These are phyloP conservation scores for Curvularia eragrostidis DNA, from an alignment of 2,329 filamentous ascomycete genomes.

Conservation along the genomic window DNA sequence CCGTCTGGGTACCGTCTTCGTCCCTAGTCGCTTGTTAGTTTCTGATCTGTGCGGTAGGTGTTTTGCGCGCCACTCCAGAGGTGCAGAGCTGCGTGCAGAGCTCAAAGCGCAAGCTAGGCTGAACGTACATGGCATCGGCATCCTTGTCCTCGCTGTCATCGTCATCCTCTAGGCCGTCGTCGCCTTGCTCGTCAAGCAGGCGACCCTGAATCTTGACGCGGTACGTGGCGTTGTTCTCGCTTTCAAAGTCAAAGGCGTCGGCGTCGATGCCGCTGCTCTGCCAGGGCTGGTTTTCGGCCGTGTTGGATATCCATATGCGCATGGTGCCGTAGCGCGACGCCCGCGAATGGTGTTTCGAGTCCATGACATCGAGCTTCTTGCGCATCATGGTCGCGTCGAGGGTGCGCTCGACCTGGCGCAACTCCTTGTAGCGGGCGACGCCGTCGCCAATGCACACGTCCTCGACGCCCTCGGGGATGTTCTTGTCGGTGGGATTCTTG, in stretches of 20 bases:
- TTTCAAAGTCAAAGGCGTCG: slow-evolving; percentile 82
- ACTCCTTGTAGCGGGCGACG: slow-evolving; percentile 78
- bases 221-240: slow-evolving; percentile 79
- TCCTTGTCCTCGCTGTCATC: slow-evolving; percentile 49
- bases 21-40: slow-evolving; percentile 48
- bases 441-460: slow-evolving; percentile 82
- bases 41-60: background rate
- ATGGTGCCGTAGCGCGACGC: slow-evolving; percentile 83
- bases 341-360: slow-evolving; percentile 76
- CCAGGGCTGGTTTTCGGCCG: slow-evolving; percentile 92
- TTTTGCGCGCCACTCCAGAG: background rate
- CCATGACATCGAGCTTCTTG: slow-evolving; percentile 89
- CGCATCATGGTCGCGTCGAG: slow-evolving; percentile 93
- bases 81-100: background rate
- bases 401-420: slow-evolving; percentile 85
- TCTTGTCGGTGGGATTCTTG: slow-evolving; percentile 92
- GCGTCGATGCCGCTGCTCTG: slow-evolving; percentile 73
- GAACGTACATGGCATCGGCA: slow-evolving; percentile 58
- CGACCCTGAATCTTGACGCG: slow-evolving; percentile 91
- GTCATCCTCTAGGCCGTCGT: slow-evolving; percentile 42
- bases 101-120: background rate
- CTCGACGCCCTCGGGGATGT: slow-evolving; percentile 85
- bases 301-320: slow-evolving; percentile 94
- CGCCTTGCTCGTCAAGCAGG: slow-evolving; percentile 65
- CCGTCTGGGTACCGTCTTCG: slow-evolving; percentile 59